Percentiles rank a stretch among this genome's conserved stretches.
Conservation (phyloP, 441 rosid species). For the Populus hybrid region DNA sequence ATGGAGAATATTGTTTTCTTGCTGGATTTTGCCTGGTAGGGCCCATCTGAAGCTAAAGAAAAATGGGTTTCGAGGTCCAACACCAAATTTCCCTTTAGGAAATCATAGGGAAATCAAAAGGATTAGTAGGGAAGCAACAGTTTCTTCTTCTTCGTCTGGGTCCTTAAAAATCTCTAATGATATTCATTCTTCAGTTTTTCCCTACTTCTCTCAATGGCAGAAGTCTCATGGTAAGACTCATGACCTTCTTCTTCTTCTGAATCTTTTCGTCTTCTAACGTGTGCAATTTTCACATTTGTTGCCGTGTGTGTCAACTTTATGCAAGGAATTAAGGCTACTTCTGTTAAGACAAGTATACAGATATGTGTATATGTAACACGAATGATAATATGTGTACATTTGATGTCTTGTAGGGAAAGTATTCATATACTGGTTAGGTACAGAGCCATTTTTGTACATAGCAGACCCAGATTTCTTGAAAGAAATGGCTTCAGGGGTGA, state of each 20-base stretch:
- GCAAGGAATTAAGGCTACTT: neutral
- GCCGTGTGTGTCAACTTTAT: too few species aligned
- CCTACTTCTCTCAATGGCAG: slow-evolving; percentile 83
- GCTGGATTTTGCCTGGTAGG: slow-evolving; percentile 58
- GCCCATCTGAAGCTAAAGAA: slow-evolving; percentile 50
- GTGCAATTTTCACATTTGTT: neutral
- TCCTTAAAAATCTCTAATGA: slow-evolving; percentile 50
- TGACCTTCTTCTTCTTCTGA: neutral
- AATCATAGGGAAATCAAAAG: slow-evolving; percentile 60
- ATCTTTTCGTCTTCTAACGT: neutral
- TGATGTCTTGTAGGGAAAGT: slow-evolving; percentile 63
- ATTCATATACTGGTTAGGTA: slow-evolving; percentile 91
- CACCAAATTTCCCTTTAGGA: slow-evolving; percentile 75
- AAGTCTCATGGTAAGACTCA: slow-evolving; percentile 49
- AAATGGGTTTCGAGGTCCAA: slow-evolving; percentile 74
- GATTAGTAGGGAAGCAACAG: slow-evolving; percentile 5
- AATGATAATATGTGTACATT: neutral
- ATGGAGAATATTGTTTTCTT: slow-evolving; percentile 40
- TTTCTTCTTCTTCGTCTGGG: slow-evolving; percentile 9
- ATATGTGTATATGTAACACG: too few species aligned
- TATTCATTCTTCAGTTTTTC: slow-evolving; percentile 74
- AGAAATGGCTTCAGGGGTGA: slow-evolving; percentile 58
- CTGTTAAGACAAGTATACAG: neutral
- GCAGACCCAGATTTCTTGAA: slow-evolving; percentile 90
- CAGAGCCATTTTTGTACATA: slow-evolving; percentile 84